Percentiles rank a stretch among this genome's conserved stretches.
phyloP scores from a whole-genome alignment of 1,284 basidiomycete species.

The Mixia osmundae region DNA sequence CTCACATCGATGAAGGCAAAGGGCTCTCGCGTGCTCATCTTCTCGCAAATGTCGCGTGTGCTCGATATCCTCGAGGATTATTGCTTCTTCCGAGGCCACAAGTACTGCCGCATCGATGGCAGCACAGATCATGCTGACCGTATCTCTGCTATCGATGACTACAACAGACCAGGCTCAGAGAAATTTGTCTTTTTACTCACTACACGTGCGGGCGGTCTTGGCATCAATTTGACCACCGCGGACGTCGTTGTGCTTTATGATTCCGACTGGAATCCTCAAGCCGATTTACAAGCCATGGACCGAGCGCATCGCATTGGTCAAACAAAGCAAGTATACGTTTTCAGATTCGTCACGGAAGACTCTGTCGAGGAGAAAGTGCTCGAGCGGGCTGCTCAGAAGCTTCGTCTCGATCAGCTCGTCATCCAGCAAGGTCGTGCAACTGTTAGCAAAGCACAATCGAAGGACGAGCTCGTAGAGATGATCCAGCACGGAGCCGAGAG shows the following conservation, averaged over 20 bases:
- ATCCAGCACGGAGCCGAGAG: slow-evolving; percentile 94
- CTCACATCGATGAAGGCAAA: slow-evolving; percentile 69
- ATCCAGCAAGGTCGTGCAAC: slow-evolving; percentile 76
- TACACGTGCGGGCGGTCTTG: slow-evolving; percentile 91
- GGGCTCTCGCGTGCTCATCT: slow-evolving; percentile 85
- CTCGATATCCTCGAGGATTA: slow-evolving; percentile 94
- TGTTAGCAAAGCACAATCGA: slow-evolving; percentile 39
- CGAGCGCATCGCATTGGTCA: slow-evolving; percentile 96
- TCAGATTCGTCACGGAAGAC: slow-evolving; percentile 87
- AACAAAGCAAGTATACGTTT: slow-evolving; percentile 96
- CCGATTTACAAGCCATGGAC: slow-evolving; percentile 97
- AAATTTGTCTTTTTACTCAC: slow-evolving; percentile 95
- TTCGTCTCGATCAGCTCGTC: slow-evolving; percentile 85
- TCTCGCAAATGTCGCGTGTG: slow-evolving; percentile 94
- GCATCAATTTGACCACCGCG: slow-evolving; percentile 88
- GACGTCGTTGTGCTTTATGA: slow-evolving; percentile 97
- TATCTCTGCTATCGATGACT: slow-evolving; percentile 86
- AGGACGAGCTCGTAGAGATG: slow-evolving; percentile 94
- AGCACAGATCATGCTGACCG: slow-evolving; percentile 89
- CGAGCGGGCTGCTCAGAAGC: slow-evolving; percentile 87
- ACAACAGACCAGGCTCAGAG: slow-evolving; percentile 82
- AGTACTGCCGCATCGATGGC: slow-evolving; percentile 94
- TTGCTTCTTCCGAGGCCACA: slow-evolving; percentile 67
- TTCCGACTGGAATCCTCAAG: slow-evolving; percentile 98
- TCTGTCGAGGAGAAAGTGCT: slow-evolving; percentile 95